A percentile compares a stretch with the other conserved stretches of the same genome.
These are phyloP conservation scores for Globisporangium paroecandrum DNA, from an alignment of 352 stramenopile genomes.

Conservation along the genomic window DNA sequence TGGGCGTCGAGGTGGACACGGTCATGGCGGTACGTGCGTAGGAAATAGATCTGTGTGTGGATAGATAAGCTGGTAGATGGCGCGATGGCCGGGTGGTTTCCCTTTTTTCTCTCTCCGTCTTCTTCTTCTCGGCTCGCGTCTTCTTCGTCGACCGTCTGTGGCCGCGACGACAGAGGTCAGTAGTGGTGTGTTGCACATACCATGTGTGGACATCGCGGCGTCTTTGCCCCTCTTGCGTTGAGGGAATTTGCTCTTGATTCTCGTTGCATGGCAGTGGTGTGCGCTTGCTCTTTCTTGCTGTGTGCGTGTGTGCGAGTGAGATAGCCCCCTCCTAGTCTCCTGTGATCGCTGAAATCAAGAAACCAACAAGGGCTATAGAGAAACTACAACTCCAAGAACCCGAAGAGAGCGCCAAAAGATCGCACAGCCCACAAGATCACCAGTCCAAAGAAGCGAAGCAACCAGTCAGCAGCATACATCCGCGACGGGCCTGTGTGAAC, in stretches of 20 bases:
- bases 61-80: neutral
- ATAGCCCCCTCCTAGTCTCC: neutral
- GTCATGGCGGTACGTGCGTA: slow-evolving; percentile 74
- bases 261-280: slow-evolving; percentile 18
- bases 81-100: neutral
- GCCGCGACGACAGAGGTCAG: neutral
- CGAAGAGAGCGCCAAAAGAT: neutral
- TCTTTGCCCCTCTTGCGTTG: neutral
- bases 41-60: neutral
- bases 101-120: neutral
- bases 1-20: slow-evolving; percentile 78
- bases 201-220: too few species aligned
- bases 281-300: slow-evolving; percentile 1
- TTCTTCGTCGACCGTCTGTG: slow-evolving; percentile 8
- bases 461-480: neutral
- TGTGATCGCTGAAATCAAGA: neutral
- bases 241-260: slow-evolving; percentile 8
- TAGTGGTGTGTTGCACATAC: neutral
- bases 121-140: neutral
- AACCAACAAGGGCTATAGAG: neutral
- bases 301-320: slow-evolving; percentile 5
- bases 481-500: neutral
- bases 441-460: neutral
- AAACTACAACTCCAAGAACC: neutral
- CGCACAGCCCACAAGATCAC: neutral